Evolutionary conservation across 208 protist genomes (phyloP).

Genomic region (Leishmania braziliensis): DNA sequence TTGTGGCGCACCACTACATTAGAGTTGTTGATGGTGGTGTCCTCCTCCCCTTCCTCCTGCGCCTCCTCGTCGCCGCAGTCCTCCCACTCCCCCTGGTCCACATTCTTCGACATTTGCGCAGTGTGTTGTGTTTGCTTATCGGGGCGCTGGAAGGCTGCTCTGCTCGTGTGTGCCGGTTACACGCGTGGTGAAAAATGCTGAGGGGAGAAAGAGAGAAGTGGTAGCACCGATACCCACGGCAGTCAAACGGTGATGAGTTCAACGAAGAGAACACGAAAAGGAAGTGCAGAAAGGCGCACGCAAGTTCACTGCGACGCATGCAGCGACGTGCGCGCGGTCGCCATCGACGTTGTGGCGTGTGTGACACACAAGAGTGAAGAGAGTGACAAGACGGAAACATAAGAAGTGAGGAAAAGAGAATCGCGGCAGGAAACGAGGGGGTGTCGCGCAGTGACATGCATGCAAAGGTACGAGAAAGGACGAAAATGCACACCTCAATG

Average conservation of each 20-base stretch:
- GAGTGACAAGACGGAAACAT: neutral
- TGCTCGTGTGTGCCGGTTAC: slow-evolving; percentile 6
- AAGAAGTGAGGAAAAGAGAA: neutral
- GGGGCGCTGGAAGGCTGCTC: neutral
- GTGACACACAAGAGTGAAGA: neutral
- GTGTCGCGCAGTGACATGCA: neutral
- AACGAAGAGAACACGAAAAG: neutral
- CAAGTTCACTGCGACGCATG: neutral
- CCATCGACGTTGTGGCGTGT: neutral
- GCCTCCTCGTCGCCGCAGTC: slow-evolving; percentile 57
- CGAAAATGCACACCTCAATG: neutral
- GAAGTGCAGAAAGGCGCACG: neutral
- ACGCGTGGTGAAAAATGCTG: slow-evolving; percentile 8
- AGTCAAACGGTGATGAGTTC: neutral
- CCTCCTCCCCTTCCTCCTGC: slow-evolving; percentile 91
- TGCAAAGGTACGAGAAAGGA: neutral
- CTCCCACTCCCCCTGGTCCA: slow-evolving; percentile 80
- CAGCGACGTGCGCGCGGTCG: neutral
- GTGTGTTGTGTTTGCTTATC: neutral
- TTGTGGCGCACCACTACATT: slow-evolving; percentile 98
- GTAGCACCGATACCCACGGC: neutral
- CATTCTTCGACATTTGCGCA: slow-evolving; percentile 68
- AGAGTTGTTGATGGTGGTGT: slow-evolving; percentile 94
- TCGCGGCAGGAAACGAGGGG: neutral
- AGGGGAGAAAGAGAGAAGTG: neutral